Evolutionary conservation across 176 grass and related monocot species (phyloP).

Genomic region (Elymus sibiricus): DNA sequence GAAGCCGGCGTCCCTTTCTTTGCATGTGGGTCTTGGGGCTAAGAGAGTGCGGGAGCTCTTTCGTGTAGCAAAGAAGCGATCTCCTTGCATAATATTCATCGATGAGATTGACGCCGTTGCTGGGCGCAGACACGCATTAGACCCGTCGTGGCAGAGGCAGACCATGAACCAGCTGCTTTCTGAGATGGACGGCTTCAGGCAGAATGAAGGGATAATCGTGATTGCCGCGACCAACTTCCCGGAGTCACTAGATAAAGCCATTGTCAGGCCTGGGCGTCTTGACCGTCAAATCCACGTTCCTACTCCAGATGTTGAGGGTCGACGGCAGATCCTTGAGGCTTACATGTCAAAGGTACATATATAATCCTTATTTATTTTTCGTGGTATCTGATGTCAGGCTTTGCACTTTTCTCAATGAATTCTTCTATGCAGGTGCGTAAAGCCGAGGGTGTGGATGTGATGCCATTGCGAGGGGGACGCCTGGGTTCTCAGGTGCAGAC

Average conservation of each 20-base stretch:
- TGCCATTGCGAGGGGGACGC: constrained; percentile 31
- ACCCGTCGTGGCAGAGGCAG: not conserved
- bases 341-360: constrained; percentile 62
- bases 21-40: not conserved
- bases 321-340: constrained; percentile 73
- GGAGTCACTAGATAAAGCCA: constrained; percentile 23
- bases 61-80: not conserved
- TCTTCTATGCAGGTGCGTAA: constrained; percentile 44
- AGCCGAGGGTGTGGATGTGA: constrained; percentile 59
- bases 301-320: constrained; percentile 74
- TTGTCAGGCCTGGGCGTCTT: constrained; percentile 78
- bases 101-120: not conserved
- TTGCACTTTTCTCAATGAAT: not conserved
- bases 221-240: constrained; percentile 80
- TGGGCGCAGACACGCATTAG: not conserved
- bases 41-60: not conserved
- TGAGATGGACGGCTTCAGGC: constrained; percentile 62
- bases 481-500: constrained; percentile 56
- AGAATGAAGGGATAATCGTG: constrained; percentile 79
- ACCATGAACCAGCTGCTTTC: not conserved
- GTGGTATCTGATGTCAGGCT: too few species aligned
- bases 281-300: constrained; percentile 74
- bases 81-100: not conserved
- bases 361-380: too few species aligned
- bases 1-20: not conserved